These are phyloP conservation scores for Rhinocladiella mackenziei DNA, from an alignment of 2,329 filamentous ascomycete genomes.

Conservation along the genomic window DNA sequence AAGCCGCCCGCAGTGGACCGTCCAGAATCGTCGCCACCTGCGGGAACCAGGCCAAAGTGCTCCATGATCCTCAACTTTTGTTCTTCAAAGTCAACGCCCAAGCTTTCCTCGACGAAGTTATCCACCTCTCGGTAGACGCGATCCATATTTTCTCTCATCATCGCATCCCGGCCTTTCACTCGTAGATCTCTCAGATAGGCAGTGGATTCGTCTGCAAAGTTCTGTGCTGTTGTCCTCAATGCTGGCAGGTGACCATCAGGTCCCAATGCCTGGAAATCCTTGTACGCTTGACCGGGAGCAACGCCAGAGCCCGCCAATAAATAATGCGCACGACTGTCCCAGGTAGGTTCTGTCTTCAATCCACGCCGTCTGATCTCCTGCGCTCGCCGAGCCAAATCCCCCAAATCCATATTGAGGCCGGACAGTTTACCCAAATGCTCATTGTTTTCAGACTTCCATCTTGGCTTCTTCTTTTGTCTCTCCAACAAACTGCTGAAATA, in stretches of 20 bases:
- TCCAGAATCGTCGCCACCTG: constrained; percentile 40
- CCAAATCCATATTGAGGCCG: constrained; percentile 82
- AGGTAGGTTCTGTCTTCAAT: constrained; percentile 43
- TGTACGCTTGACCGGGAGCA: constrained; percentile 77
- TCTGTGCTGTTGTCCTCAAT: constrained; percentile 11
- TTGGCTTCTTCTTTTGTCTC: constrained; percentile 62
- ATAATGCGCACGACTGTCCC: constrained; percentile 66
- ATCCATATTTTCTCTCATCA: constrained; percentile 87
- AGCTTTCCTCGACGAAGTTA: constrained; percentile 86
- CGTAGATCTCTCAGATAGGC: constrained; percentile 77
- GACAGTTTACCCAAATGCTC: constrained; percentile 71
- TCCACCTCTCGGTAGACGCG: constrained; percentile 90
- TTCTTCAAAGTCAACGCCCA: constrained; percentile 92
- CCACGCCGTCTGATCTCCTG: constrained; percentile 70
- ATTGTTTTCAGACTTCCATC: constrained; percentile 49
- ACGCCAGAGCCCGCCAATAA: constrained; percentile 90
- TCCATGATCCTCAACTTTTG: constrained; percentile 91
- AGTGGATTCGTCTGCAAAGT: constrained; percentile 26
- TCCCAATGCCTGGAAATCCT: constrained; percentile 79
- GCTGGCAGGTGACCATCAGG: constrained; percentile 48
- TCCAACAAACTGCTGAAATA: constrained; percentile 64
- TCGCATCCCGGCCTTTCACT: constrained; percentile 82
- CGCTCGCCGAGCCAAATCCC: constrained; percentile 74
- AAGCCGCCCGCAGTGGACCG: constrained; percentile 45
- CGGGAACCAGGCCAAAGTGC: constrained; percentile 75